Percentiles rank a stretch among this genome's conserved stretches.
Conservation (phyloP, 169 alveolate species). For the Amoebophrya sp. region DNA sequence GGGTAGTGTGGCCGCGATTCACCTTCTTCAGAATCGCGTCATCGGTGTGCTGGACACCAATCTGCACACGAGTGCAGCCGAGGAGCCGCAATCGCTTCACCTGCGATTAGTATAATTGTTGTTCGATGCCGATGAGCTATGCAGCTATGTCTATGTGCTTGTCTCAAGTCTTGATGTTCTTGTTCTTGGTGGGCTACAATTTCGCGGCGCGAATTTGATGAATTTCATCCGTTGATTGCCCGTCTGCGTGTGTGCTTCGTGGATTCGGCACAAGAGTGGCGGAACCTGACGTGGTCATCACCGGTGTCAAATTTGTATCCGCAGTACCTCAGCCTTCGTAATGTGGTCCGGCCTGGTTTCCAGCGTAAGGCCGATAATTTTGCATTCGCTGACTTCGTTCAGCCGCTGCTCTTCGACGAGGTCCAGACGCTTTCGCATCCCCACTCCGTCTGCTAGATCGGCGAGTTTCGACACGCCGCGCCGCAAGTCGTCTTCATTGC, state of each 20-base stretch:
- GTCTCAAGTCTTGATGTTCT: too few species aligned
- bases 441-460: background rate
- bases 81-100: conserved; percentile 46
- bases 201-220: too few species aligned
- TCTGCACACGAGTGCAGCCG: conserved; percentile 83
- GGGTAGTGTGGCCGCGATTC: conserved; percentile 57
- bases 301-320: too few species aligned
- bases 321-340: conserved; percentile 54
- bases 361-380: conserved; percentile 51
- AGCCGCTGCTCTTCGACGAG: conserved; percentile 47
- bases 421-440: conserved; percentile 30
- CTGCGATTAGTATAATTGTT: too few species aligned
- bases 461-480: background rate
- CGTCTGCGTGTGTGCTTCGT: too few species aligned
- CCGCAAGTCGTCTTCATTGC: conserved; percentile 1
- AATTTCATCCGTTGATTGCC: too few species aligned
- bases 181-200: too few species aligned
- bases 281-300: too few species aligned
- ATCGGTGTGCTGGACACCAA: conserved; percentile 84
- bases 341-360: conserved; percentile 87
- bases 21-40: conserved; percentile 57
- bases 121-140: too few species aligned
- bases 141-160: too few species aligned
- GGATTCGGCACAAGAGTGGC: too few species aligned
- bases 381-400: conserved; percentile 43